These are phyloP conservation scores for Candida ficus DNA, from an alignment of 805 yeast species.

Conservation along the genomic window DNA sequence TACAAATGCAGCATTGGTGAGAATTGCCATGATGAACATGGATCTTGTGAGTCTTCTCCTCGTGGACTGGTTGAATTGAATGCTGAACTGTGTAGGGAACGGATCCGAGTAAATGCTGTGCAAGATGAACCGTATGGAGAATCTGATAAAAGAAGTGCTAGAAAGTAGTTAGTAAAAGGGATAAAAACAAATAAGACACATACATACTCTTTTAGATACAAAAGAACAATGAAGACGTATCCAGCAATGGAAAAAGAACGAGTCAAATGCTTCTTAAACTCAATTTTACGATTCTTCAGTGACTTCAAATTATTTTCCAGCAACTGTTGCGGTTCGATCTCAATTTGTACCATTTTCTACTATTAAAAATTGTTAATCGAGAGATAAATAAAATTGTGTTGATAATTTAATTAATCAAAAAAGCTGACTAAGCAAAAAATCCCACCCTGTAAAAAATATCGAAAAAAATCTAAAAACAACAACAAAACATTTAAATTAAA, in stretches of 20 bases:
- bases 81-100: slow-evolving; percentile 31
- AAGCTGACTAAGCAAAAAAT: too few relatives aligned
- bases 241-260: slow-evolving; percentile 16
- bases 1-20: slow-evolving; percentile 24
- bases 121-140: slow-evolving; percentile 29
- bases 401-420: too few relatives aligned
- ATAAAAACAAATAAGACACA: not conserved
- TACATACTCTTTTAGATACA: slow-evolving; percentile 23
- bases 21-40: slow-evolving; percentile 23
- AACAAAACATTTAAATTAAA: not conserved
- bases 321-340: slow-evolving; percentile 9
- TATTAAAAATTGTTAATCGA: too few relatives aligned
- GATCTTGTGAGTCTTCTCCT: slow-evolving; percentile 27
- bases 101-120: slow-evolving; percentile 38
- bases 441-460: too few relatives aligned
- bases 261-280: slow-evolving; percentile 13
- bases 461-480: not conserved
- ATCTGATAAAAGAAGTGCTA: slow-evolving; percentile 22
- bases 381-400: too few relatives aligned
- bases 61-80: slow-evolving; percentile 18
- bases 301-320: slow-evolving; percentile 14
- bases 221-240: slow-evolving; percentile 17
- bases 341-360: slow-evolving; percentile 10
- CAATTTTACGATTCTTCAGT: slow-evolving; percentile 18
- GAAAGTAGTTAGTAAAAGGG: slow-evolving; percentile 4